Evolutionary conservation across 2,329 filamentous ascomycete genomes (phyloP).

Genomic region (Stachybotrys chartarum): DNA sequence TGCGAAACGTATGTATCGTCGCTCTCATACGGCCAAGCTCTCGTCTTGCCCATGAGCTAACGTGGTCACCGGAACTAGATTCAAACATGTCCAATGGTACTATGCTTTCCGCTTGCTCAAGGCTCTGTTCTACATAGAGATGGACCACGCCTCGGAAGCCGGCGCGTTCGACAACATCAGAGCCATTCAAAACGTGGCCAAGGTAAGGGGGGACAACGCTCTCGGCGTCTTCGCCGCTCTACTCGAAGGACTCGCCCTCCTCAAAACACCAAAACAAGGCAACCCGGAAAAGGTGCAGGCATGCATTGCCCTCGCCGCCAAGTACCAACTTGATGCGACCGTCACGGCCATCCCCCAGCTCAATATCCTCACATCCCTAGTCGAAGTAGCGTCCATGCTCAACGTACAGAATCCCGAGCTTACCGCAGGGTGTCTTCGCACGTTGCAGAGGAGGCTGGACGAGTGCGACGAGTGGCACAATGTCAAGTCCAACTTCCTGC

Average conservation of each 20-base stretch:
- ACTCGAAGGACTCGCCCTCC: conserved; percentile 62
- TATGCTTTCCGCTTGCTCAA: conserved; percentile 73
- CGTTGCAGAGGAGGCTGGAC: conserved; percentile 57
- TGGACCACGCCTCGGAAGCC: conserved; percentile 51
- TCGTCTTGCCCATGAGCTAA: conserved; percentile 5
- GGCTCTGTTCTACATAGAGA: conserved; percentile 59
- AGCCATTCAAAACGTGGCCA: conserved; percentile 52
- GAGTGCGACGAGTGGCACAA: conserved; percentile 43
- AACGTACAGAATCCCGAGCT: conserved; percentile 53
- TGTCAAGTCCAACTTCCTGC: conserved; percentile 39
- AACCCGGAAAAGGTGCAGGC: conserved; percentile 63
- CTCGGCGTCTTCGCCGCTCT: conserved; percentile 59
- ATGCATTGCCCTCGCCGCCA: conserved; percentile 67
- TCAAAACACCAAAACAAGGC: conserved; percentile 58
- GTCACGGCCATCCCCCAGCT: conserved; percentile 54
- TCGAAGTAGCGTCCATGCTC: conserved; percentile 65
- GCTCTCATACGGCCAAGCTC: background rate
- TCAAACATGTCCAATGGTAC: conserved; percentile 63
- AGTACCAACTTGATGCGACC: conserved; percentile 60
- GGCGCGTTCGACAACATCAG: conserved; percentile 63
- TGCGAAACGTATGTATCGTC: conserved; percentile 51
- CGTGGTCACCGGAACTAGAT: conserved; percentile 27
- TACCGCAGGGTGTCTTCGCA: conserved; percentile 51
- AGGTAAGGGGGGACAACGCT: conserved; percentile 52
- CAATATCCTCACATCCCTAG: conserved; percentile 55